These are phyloP conservation scores for Lyophyllum atratum DNA, from an alignment of 768 basidiomycete genomes.

Conservation along the genomic window DNA sequence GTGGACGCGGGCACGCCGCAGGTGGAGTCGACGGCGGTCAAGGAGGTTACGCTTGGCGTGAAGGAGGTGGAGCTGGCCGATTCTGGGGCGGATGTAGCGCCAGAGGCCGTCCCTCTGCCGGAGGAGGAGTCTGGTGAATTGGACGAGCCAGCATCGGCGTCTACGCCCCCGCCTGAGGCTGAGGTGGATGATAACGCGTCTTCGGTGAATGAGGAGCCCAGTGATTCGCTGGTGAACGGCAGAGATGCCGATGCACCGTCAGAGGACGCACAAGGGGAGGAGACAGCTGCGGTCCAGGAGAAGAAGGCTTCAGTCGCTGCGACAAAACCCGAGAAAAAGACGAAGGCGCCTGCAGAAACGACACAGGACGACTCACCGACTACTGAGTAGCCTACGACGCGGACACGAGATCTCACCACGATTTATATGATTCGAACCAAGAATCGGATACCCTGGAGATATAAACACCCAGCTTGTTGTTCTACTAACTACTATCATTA, in stretches of 20 bases:
- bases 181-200: conserved; percentile 7
- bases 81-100: conserved; percentile 23
- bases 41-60: conserved; percentile 72
- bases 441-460: conserved; percentile 15
- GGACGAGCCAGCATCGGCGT: conserved; percentile 29
- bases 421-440: conserved; percentile 4
- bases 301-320: conserved; percentile 6
- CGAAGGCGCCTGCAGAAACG: not conserved
- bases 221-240: not conserved
- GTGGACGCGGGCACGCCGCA: conserved; percentile 28
- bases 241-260: not conserved
- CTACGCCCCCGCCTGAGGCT: conserved; percentile 20
- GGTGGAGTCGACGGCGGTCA: conserved; percentile 54
- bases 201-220: conserved; percentile 9
- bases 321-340: not conserved
- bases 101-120: conserved; percentile 41
- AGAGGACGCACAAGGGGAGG: not conserved
- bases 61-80: conserved; percentile 66
- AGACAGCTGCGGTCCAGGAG: not conserved
- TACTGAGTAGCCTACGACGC: conserved; percentile 4
- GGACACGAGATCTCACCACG: conserved; percentile 8
- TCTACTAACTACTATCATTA: not conserved
- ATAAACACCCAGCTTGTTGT: conserved; percentile 8
- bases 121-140: conserved; percentile 40
- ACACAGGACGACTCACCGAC: not conserved